Base-by-base conservation (phyloP, 148 eudicot genomes). In the Persicaria maculosa region DNA sequence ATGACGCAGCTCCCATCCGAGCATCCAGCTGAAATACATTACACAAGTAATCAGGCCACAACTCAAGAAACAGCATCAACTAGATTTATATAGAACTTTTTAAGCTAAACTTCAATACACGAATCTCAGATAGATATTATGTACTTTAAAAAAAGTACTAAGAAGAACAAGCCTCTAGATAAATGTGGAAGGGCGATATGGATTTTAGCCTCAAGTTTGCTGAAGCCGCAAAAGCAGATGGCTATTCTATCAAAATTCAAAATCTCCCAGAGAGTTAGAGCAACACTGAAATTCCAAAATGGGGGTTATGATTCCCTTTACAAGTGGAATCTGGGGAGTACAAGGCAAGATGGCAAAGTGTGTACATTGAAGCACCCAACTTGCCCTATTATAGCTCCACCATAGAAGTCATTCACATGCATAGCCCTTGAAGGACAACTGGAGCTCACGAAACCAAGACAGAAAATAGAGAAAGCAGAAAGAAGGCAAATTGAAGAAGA, bases 1-100 rank as follows among this genome's bases (percentile, higher is more conserved):
- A 95, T 83, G 59, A 95, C 77, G 79, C 97, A 92, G 78, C 89
- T 90, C 80, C 99, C 99, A 78, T 95, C 90, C 40, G 90, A 84
- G 81, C 99, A 95, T 71, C 99, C 99, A 86, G 98, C 97, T 94
- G 77, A 57, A 12, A 74, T 31, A 31, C 40, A 31, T 31, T 31
- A 31, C 53, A 48, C 73, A 53, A 53, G 10, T 3, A 25, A 72
- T 36, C 44, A 22, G 75, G 31, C 45, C 75, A 53, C 31, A 5
- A 58, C 36, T 58, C 64, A 58, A 7, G 64, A 20, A 58, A 58
- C 64, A 58, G 64, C 64, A 55, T n/a, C 9, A 15, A 55, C 52
- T 2, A 48, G 9, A 48, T 48, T 2, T 8, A 48, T 8, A 48
- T 48, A 48, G 9, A 12, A 10, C 52, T 48, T 48, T 48, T 48